Percentiles rank a stretch among this genome's conserved stretches.
These are phyloP conservation scores for Linanthus parryae DNA, from an alignment of 148 eudicot genomes.

Conservation along the genomic window DNA sequence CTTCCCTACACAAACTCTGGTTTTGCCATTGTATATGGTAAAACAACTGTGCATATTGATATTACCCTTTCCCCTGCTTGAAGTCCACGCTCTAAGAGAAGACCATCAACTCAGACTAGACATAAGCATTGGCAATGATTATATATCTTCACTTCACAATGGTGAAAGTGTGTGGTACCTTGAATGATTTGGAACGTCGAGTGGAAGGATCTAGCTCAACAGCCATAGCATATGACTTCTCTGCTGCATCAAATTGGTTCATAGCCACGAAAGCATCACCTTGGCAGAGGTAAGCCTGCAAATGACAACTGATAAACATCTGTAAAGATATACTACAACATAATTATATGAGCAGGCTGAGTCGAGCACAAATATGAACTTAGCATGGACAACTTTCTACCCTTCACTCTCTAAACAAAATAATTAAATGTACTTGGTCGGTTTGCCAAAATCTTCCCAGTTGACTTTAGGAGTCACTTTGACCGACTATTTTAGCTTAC, in stretches of 20 bases:
- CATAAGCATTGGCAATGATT: not conserved
- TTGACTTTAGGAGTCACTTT: too few species aligned
- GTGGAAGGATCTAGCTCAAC: slow-evolving; percentile 59
- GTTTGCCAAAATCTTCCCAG: too few species aligned
- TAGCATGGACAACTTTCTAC: not conserved
- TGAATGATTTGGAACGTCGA: slow-evolving; percentile 69
- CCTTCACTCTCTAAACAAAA: too few species aligned
- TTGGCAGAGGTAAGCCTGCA: slow-evolving; percentile 78
- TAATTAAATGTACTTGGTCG: too few species aligned
- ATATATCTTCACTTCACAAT: not conserved
- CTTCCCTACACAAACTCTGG: too few species aligned
- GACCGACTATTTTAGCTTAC: too few species aligned
- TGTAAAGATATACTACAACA: too few species aligned
- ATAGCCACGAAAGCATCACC: slow-evolving; percentile 76
- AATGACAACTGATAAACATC: slow-evolving; percentile 4
- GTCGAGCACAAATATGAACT: not conserved
- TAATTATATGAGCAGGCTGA: too few species aligned
- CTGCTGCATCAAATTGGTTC: slow-evolving; percentile 54
- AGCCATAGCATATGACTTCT: slow-evolving; percentile 59
- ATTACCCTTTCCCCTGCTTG: not conserved
- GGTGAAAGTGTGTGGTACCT: slow-evolving; percentile 33
- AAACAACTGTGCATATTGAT: too few species aligned
- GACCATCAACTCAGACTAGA: not conserved
- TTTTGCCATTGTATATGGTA: slow-evolving; percentile 3
- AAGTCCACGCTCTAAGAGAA: not conserved